Evolutionary conservation across 1,284 basidiomycete genomes (phyloP).

Genomic region (Violaceomyces palustris): DNA sequence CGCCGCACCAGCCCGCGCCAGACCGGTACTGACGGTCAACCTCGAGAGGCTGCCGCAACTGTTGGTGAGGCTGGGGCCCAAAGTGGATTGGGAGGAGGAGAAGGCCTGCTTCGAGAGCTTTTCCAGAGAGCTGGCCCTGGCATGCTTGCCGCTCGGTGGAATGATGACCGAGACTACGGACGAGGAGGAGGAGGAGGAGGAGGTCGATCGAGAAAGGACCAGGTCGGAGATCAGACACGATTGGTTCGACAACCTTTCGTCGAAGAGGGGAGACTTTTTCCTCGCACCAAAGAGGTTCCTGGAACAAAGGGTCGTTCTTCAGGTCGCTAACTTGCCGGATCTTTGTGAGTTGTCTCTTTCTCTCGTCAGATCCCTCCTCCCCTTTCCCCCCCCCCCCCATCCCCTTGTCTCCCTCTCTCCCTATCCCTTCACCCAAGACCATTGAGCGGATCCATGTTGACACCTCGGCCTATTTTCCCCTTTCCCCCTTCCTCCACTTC

Average conservation of each 20-base stretch:
- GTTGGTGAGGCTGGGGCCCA: slow-evolving; percentile 44
- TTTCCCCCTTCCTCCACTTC: too few relatives aligned
- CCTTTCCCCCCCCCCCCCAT: too few relatives aligned
- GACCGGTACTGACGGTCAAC: slow-evolving; percentile 74
- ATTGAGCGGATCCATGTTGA: too few relatives aligned
- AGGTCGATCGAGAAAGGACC: slow-evolving; percentile 5
- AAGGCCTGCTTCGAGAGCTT: slow-evolving; percentile 78
- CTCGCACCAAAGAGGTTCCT: slow-evolving; percentile 7
- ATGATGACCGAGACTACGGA: background rate
- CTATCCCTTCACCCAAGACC: too few relatives aligned
- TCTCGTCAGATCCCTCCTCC: background rate
- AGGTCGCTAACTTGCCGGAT: slow-evolving; percentile 45
- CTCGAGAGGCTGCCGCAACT: slow-evolving; percentile 57
- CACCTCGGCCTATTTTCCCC: too few relatives aligned
- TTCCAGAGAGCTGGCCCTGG: slow-evolving; percentile 69
- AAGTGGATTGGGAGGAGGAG: slow-evolving; percentile 86
- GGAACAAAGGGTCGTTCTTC: slow-evolving; percentile 16
- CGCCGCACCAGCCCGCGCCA: too few relatives aligned
- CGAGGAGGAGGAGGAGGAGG: slow-evolving; percentile 4
- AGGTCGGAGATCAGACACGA: slow-evolving; percentile 26
- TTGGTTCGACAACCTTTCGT: slow-evolving; percentile 41
- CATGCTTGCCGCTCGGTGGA: slow-evolving; percentile 10
- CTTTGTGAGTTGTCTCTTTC: slow-evolving; percentile 15
- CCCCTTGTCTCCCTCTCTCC: too few relatives aligned
- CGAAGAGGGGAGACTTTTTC: slow-evolving; percentile 4